Conservation (phyloP, 192 early-diverging fungal genomes). For the Paraglomus occultum region DNA sequence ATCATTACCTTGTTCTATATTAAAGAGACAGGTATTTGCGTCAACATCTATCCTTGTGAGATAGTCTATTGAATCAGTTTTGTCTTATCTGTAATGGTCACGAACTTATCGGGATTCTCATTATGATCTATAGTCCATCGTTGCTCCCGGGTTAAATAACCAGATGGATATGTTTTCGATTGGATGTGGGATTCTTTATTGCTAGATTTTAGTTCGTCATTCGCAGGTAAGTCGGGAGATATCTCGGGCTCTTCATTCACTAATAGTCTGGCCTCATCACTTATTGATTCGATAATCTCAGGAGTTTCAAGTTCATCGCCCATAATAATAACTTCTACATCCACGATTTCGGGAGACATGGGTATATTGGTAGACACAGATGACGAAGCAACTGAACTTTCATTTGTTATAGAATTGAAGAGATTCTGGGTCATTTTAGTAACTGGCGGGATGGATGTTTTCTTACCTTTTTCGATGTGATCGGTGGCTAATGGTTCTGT, state of each 20-base stretch:
- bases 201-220: conserved; percentile 9
- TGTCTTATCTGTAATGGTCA: neutral
- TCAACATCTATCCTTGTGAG: too few species aligned
- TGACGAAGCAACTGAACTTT: too few species aligned
- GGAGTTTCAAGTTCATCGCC: neutral
- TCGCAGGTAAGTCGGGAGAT: conserved; percentile 7
- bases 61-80: too few species aligned
- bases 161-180: conserved; percentile 7
- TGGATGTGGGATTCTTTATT: neutral
- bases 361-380: too few species aligned
- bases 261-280: too few species aligned
- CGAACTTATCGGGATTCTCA: conserved; percentile 8
- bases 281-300: conserved; percentile 5
- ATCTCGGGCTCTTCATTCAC: neutral
- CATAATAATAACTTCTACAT: neutral
- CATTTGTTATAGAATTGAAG: too few species aligned
- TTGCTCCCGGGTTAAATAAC: conserved; percentile 8
- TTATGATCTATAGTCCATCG: neutral
- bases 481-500: neutral
- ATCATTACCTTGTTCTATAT: neutral
- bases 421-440: neutral
- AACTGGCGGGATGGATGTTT: neutral
- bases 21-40: neutral
- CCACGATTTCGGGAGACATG: too few species aligned
- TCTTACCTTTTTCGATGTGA: conserved; percentile 2